phyloP scores from a whole-genome alignment of 495 filamentous ascomycete genomes.

The Penicillium arizonense region DNA sequence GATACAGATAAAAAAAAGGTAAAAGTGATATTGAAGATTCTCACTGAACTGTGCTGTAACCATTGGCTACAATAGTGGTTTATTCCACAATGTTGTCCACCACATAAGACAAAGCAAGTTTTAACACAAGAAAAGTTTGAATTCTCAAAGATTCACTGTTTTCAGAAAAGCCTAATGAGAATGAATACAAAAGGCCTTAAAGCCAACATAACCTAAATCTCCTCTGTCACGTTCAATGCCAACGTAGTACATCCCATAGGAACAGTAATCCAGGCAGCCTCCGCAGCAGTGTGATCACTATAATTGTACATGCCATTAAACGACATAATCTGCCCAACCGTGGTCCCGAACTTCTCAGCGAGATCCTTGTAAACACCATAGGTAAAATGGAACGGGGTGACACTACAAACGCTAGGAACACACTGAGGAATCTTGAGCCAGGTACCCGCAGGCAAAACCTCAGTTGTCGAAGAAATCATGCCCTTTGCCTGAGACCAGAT shows the following conservation, averaged over 20 bases:
- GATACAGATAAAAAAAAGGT: no score
- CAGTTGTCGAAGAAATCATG: background rate
- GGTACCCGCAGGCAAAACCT: background rate
- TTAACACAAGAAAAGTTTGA: no score
- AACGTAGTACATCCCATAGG: conserved; percentile 3
- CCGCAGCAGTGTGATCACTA: background rate
- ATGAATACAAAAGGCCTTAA: no score
- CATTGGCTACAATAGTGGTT: no score
- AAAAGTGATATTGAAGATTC: no score
- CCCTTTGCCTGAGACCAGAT: background rate
- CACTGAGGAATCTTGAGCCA: conserved; percentile 21
- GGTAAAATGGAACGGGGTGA: conserved; percentile 12
- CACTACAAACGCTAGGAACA: conserved; percentile 10
- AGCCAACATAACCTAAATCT: background rate
- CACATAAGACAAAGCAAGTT: no score
- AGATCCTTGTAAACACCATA: conserved; percentile 23
- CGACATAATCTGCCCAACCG: conserved; percentile 19
- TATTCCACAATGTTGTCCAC: no score
- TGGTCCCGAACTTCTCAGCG: conserved; percentile 12
- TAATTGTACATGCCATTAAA: conserved; percentile 18
- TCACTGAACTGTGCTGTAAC: no score
- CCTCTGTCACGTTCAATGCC: conserved; percentile 2
- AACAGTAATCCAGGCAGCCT: conserved; percentile 9
- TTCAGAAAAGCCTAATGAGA: no score
- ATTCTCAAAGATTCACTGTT: no score